Percentiles rank a stretch among this genome's conserved stretches.
Conservation (phyloP, 2,329 filamentous ascomycete species). For the Fusarium protoensiforme region DNA sequence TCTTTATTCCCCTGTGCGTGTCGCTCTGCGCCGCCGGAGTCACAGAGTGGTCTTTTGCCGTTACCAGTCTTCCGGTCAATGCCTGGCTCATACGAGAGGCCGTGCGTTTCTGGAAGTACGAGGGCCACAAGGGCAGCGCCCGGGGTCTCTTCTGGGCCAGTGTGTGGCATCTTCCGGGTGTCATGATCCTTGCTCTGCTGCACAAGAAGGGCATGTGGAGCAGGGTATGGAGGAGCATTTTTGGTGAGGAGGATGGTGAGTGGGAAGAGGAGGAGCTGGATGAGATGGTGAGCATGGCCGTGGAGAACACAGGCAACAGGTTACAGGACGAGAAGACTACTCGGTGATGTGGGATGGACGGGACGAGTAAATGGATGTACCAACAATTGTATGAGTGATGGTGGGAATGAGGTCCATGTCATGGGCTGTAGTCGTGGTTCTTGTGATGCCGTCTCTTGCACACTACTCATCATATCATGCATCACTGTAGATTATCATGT, state of each 20-base stretch:
- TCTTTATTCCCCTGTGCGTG: conserved; percentile 87
- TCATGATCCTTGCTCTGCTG: conserved; percentile 89
- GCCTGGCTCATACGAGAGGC: conserved; percentile 86
- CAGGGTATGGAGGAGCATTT: conserved; percentile 77
- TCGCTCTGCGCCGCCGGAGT: conserved; percentile 82
- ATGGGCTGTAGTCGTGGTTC: conserved; percentile 10
- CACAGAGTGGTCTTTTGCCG: conserved; percentile 86
- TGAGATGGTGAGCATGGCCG: conserved; percentile 52
- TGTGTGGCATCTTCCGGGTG: conserved; percentile 92
- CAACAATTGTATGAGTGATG: conserved; percentile 39
- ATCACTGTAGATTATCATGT: conserved; percentile 29
- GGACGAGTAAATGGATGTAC: conserved; percentile 32
- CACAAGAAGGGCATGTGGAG: conserved; percentile 96
- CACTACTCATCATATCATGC: conserved; percentile 23
- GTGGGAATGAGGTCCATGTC: conserved; percentile 10
- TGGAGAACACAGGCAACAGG: conserved; percentile 36
- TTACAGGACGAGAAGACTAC: conserved; percentile 21
- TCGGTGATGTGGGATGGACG: conserved; percentile 28
- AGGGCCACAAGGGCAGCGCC: conserved; percentile 83
- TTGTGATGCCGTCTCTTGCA: conserved; percentile 6
- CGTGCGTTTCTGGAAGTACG: conserved; percentile 80
- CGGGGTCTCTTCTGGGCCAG: conserved; percentile 95
- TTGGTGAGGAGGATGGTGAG: conserved; percentile 70
- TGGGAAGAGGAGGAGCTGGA: conserved; percentile 66
- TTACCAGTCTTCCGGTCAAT: conserved; percentile 85